Evolutionary conservation across 2,329 filamentous ascomycete genomes (phyloP).

Genomic region (Keithomyces neogunnii): DNA sequence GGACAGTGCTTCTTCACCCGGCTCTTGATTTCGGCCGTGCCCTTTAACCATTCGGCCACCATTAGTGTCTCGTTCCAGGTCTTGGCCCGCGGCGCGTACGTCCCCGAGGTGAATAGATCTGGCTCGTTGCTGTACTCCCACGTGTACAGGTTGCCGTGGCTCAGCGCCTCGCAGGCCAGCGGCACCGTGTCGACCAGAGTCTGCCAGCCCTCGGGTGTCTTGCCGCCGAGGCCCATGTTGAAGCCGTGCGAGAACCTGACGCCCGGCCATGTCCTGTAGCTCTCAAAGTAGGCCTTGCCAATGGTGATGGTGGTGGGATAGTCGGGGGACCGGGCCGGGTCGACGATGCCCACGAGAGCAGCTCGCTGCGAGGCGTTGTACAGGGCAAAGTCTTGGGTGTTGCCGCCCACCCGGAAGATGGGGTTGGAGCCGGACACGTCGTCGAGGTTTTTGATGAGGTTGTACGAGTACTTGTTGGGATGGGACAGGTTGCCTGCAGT

Average conservation of each 20-base stretch:
- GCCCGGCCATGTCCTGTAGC: constrained; percentile 47
- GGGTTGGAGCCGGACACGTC: constrained; percentile 47
- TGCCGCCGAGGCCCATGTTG: constrained; percentile 45
- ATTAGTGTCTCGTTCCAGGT: constrained; percentile 47
- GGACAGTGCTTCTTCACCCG: constrained; percentile 41
- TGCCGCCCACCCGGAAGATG: constrained; percentile 56
- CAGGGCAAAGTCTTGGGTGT: constrained; percentile 57
- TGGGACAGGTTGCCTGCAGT: constrained; percentile 37
- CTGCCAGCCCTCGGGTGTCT: constrained; percentile 40
- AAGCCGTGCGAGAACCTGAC: constrained; percentile 54
- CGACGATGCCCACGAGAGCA: constrained; percentile 43
- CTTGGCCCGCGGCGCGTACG: constrained; percentile 40
- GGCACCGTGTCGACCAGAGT: constrained; percentile 46
- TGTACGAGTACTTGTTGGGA: constrained; percentile 53
- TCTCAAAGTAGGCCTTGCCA: constrained; percentile 55
- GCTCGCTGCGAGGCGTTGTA: constrained; percentile 44
- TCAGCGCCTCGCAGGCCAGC: constrained; percentile 47
- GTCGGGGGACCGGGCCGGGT: constrained; percentile 41
- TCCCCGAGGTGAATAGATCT: constrained; percentile 46
- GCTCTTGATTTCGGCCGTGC: constrained; percentile 38
- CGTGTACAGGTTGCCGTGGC: constrained; percentile 38
- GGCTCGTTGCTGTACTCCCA: constrained; percentile 48
- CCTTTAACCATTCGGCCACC: constrained; percentile 49
- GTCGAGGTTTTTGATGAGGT: constrained; percentile 48
- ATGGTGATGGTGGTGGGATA: constrained; percentile 54